A percentile compares a stretch with the other conserved stretches of the same genome.
Conservation (phyloP, 345 rosid species). For the Melaleuca alternifolia region DNA sequence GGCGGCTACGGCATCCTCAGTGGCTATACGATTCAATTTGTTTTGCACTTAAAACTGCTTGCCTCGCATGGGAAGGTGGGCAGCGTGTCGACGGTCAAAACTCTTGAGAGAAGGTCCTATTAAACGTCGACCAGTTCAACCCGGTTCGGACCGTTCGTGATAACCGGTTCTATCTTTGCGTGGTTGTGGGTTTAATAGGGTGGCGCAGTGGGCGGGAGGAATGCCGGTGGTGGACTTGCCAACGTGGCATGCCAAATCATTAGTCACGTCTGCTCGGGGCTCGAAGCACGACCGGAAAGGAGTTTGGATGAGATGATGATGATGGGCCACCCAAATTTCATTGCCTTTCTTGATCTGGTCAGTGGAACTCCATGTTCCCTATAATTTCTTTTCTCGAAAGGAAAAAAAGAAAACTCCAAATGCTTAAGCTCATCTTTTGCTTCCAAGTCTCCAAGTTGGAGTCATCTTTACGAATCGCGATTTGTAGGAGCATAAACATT, state of each 20-base stretch:
- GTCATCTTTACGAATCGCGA: not conserved
- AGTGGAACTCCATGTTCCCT: not conserved
- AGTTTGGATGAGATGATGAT: not conserved
- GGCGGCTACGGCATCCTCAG: not conserved
- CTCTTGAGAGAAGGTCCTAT: not conserved
- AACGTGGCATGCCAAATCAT: not conserved
- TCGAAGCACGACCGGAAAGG: not conserved
- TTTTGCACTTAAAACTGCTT: accelerated
- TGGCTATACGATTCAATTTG: not conserved
- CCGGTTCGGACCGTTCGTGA: not conserved
- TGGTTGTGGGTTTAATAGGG: not conserved
- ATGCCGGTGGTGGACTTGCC: not conserved
- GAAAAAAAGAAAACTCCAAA: not conserved
- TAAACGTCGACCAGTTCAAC: not conserved
- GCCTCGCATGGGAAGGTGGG: not conserved
- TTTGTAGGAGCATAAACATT: not conserved
- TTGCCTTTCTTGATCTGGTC: not conserved
- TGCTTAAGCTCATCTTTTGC: not conserved
- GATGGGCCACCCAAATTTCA: not conserved
- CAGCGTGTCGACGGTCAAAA: accelerated
- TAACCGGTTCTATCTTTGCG: not conserved
- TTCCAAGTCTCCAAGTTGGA: not conserved
- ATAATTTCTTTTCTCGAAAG: not conserved
- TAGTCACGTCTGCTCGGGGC: not conserved
- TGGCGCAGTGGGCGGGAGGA: not conserved